Base-by-base conservation (phyloP, 1,284 basidiomycete species). In the Leccinum fallax region DNA sequence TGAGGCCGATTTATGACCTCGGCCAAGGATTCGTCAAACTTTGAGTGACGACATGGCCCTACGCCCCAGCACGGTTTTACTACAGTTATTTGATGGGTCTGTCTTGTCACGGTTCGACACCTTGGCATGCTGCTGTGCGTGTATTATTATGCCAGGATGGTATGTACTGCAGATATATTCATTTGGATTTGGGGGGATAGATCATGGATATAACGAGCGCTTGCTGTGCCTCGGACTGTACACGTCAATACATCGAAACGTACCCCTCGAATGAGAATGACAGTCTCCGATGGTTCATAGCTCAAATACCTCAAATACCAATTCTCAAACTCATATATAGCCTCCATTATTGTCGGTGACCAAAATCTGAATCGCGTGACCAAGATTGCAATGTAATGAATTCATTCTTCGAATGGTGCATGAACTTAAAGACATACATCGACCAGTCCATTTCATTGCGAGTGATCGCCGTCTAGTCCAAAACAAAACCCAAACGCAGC, bases 131-230 rank as follows among this genome's bases (percentile, higher is more conserved):
- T 24, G 19, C 48, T 40, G 21, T 51, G 15, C n/a, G 16, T 60
- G 53, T 61, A 65, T 54, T 9, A 15, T 34, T 63, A 67, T 36
- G n/a, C 55, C 4, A 53, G 34, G 34, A 34, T 13, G 34, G 46
- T 24, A 51, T 15, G 11, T 26, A 51, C 28, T 6, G 48, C 24
- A 48, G 10, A 26, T 60, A n/a, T 15, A 19, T 15, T 26, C 21
- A 13, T 28, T 38, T 32, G 28, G 4, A 53, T 53, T 19, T 57
- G 13, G 8, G 15, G 53, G 60, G 58, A 51, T 40, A 51, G 32
- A 26, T n/a, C 30, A 38, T 34, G 7, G 16, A 40, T 40, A 38
- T 16, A 38, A 4, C 38, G 16, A 40, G 38, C 19, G 26, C 19
- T 55, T 48, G 28, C 26, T 21, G 32, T 64, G 28, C 16, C 55